phyloP scores from a whole-genome alignment of 2,329 filamentous ascomycete species.

The Cercospora canescens region DNA sequence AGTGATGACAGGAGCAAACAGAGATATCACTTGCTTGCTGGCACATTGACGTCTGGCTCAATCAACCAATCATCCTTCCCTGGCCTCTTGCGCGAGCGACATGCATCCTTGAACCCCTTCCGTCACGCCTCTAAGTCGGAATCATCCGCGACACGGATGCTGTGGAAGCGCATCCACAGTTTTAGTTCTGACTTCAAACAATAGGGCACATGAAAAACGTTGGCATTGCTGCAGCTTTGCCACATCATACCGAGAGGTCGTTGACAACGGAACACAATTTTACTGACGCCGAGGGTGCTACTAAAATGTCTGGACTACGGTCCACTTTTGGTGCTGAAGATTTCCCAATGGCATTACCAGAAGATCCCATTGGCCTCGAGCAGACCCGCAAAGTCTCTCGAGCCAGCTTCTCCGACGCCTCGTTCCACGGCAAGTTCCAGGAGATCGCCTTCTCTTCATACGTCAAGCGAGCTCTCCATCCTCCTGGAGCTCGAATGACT shows the following conservation, averaged over 20 bases:
- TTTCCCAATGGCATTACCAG: not conserved
- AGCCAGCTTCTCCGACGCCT: not conserved
- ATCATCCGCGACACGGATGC: not conserved
- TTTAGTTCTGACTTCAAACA: not conserved
- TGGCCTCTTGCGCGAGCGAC: not conserved
- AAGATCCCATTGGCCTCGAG: not conserved
- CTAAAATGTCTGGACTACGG: not conserved
- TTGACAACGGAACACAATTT: not conserved
- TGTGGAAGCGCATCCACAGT: not conserved
- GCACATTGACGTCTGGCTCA: not conserved
- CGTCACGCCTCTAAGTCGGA: too few species aligned
- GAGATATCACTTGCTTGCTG: not conserved
- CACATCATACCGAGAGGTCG: not conserved
- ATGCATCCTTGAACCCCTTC: too few species aligned
- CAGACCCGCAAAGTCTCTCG: not conserved
- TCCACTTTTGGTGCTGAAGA: not conserved
- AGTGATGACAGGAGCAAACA: not conserved
- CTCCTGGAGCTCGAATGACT: not conserved
- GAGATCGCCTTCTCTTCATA: not conserved
- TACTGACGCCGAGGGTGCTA: not conserved
- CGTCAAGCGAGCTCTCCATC: slow-evolving; percentile 1
- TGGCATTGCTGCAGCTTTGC: not conserved
- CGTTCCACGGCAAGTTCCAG: not conserved
- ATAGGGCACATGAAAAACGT: not conserved
- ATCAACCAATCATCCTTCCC: too few species aligned